Base-by-base conservation (phyloP, 2,329 filamentous ascomycete genomes). In the Pyrenophora seminiperda region DNA sequence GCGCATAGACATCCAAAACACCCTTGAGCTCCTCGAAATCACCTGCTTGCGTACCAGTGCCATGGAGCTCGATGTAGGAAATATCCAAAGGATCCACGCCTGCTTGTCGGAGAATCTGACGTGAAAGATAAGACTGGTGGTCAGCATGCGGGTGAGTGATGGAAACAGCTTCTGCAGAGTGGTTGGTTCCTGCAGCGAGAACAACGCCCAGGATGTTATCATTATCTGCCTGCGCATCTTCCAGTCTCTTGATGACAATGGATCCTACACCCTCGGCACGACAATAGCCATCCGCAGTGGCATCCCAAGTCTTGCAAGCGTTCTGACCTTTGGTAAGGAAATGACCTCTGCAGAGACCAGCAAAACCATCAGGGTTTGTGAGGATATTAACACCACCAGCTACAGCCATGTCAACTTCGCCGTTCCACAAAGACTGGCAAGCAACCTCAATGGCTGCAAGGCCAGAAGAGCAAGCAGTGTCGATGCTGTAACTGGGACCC, bases 401-500 rank as follows among this genome's bases (percentile, higher is more conserved):
- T 1, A 67, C 47, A 3, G 56, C 65, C n/a, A 51, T 66, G 27
- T 69, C 64, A 9, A 48, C 37, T 19, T 74, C 68, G 7, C 71
- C 66, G 5, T 36, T 45, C 39, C 61, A 55, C 7, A 75, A 53
- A 3, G 67, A 53, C 30, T 69, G 62, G 24, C 63, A 65, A 7
- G 66, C 72, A 15, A 63, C 22, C 37, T 51, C 7, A 17, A 63
- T 58, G 1, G 70, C 69, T 5, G 68, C 63, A 5, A 74, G 53
- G 4, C 65, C 63, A 5, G 68, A 71, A 3, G 73, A 71, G 36
- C 73, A 75, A 2, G 72, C 73, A 0, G 72, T 70, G 43, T 75
- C 72, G 3, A 74, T 56, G 7, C 65, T 63, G 14, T 58, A 62
- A 41, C 78, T 81, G 0, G 81, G 80, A 2, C 72, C 71, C 41